phyloP scores from a whole-genome alignment of 1,284 basidiomycete species.

The Austroboletus olivaceoglutinosus region DNA sequence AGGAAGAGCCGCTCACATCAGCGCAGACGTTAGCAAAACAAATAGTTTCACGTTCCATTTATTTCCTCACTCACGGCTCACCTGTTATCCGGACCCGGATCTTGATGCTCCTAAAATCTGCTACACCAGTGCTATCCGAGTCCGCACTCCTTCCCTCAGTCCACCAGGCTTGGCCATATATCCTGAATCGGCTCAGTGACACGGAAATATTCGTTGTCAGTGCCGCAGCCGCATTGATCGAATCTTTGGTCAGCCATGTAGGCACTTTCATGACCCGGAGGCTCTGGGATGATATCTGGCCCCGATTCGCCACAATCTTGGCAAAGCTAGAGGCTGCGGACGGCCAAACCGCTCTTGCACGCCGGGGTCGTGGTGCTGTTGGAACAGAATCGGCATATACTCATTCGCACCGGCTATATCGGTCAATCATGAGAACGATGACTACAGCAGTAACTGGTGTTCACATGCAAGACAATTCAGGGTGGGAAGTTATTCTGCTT shows the following conservation, averaged over 20 bases:
- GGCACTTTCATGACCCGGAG: constrained; percentile 82
- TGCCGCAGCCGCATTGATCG: constrained; percentile 69
- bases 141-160: constrained; percentile 78
- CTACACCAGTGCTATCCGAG: constrained; percentile 74
- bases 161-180: constrained; percentile 85
- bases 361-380: constrained; percentile 47
- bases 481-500: constrained; percentile 76
- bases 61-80: constrained; percentile 86
- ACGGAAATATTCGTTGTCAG: constrained; percentile 73
- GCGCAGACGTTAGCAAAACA: constrained; percentile 75
- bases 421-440: constrained; percentile 71
- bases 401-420: constrained; percentile 73
- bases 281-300: constrained; percentile 91
- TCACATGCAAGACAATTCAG: constrained; percentile 61
- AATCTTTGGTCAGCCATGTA: constrained; percentile 61
- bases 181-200: constrained; percentile 79
- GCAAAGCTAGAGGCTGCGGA: constrained; percentile 60
- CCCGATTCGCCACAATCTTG: constrained; percentile 66
- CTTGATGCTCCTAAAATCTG: constrained; percentile 66
- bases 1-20: constrained; percentile 57
- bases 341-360: constrained; percentile 58
- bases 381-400: constrained; percentile 73
- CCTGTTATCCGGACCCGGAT: constrained; percentile 81
- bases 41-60: constrained; percentile 82
- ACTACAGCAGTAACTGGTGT: constrained; percentile 61